Evolutionary conservation across 768 basidiomycete genomes (phyloP), one percentile per base, ranked within the genome.

Genomic region (Hypholoma fasciculare): DNA sequence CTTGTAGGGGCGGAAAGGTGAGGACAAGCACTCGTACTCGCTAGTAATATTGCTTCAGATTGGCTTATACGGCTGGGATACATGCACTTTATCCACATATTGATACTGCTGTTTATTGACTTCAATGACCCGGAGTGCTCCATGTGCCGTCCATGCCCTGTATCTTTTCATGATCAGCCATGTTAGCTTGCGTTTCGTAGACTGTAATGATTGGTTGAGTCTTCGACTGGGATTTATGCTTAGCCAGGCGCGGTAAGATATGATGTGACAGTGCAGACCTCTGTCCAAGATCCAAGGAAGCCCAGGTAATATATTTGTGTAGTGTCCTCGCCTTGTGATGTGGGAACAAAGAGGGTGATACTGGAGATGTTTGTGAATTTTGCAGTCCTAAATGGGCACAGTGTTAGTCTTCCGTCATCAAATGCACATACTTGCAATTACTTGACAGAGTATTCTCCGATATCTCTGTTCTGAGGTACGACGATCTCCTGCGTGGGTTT

Each of bases 401-500:
- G 27, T 5, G 30, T 34, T 34, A 34, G 30, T 34, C 30, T 9
- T 14, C 39, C 8, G 37, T 19, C 36, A 37, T 47, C 23, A 13
- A 43, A 27, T 12, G 6, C 37, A 19, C 30, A 14, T 30, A 20
- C 4, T 20, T 27, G 44, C 17, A 49, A 81, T 57, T 68, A 89
- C 95, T 89, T 91, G 56, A 96, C 78, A 40, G 87, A 77, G 67
- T 96, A 96, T 71, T 96, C 93, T 40, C 90, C 93, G 12, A 93
- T 82, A 54, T 93, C 91, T 57, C 86, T 78, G 12, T 85, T 84
- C 63, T 87, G 81, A 0, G 87, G 83, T 5, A 94, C 75, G 13
- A 81, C 76, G 46, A 95, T 83, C 61, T 89, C 87, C 68, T 96
- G 94, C 0, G 86, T 78, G 2, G 91, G 82, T 6, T 74, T 80